Evolutionary conservation across 225 moss, liverwort and hornwort species (phyloP).

Genomic region (Climacium dendroides): DNA sequence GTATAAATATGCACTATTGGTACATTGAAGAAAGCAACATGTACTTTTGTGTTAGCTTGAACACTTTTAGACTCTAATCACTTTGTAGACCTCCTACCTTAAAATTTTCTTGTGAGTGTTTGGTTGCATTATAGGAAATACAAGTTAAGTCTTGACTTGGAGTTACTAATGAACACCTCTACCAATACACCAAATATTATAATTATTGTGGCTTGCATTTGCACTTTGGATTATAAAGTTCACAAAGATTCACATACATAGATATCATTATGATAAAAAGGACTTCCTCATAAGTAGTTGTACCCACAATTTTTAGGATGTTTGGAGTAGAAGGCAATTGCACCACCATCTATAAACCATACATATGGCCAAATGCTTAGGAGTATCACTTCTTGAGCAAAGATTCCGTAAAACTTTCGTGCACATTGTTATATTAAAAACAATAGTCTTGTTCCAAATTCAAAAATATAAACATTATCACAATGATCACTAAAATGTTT

Average conservation of each 20-base stretch:
- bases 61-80: not conserved
- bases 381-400: not conserved
- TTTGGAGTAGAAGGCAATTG: not conserved
- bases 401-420: not conserved
- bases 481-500: not conserved
- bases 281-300: not conserved
- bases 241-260: not conserved
- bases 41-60: fast-evolving
- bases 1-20: too few species aligned
- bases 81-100: too few species aligned
- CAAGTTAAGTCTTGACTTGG: not conserved
- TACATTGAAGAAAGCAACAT: not conserved
- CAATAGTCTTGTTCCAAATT: not conserved
- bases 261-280: not conserved
- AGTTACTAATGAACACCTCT: not conserved
- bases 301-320: not conserved
- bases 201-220: not conserved
- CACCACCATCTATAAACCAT: not conserved
- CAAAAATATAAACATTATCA: not conserved
- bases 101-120: too few species aligned
- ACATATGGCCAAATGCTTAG: not conserved
- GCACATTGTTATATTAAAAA: not conserved
- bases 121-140: not conserved
- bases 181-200: not conserved
- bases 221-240: not conserved